Conservation (phyloP, 371 early-diverging fungal species). For the Actinomortierella wolfii region DNA sequence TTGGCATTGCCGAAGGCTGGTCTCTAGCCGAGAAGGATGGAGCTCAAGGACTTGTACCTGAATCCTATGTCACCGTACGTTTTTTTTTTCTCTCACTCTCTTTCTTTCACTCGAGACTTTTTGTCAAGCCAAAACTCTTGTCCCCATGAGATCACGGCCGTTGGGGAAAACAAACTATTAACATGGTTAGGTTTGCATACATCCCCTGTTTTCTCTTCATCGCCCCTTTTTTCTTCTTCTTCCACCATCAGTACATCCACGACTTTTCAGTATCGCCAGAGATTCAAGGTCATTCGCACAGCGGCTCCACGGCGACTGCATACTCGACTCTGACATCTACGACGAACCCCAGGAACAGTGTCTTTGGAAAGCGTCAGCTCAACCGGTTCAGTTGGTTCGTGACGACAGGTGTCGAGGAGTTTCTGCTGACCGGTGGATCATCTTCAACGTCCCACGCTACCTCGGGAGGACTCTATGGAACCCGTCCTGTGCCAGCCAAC, state of each 20-base stretch:
- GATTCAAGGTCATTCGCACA: constrained; percentile 21
- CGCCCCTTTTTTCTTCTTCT: too few species aligned
- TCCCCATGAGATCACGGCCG: not conserved
- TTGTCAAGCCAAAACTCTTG: not conserved
- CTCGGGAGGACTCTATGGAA: too few species aligned
- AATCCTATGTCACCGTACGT: constrained; percentile 49
- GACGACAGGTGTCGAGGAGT: constrained; percentile 52
- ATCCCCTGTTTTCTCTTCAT: not conserved
- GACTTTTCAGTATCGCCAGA: constrained; percentile 38
- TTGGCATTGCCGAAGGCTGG: constrained; percentile 50
- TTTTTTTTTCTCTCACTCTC: not conserved
- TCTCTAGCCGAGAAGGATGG: constrained; percentile 49
- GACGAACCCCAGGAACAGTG: constrained; percentile 39
- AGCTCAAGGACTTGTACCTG: constrained; percentile 47
- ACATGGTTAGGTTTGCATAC: too few species aligned
- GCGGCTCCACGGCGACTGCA: constrained; percentile 21
- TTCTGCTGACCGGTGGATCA: constrained; percentile 43
- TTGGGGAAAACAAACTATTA: too few species aligned
- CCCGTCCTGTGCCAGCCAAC: too few species aligned
- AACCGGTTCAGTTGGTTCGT: constrained; percentile 54
- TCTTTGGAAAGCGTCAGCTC: constrained; percentile 48
- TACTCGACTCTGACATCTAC: constrained; percentile 10
- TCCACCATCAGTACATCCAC: constrained; percentile 27
- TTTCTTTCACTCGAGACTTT: not conserved
- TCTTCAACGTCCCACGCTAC: not conserved